phyloP scores from a whole-genome alignment of 75 land plant species.

The Ceratopteris richardii region DNA sequence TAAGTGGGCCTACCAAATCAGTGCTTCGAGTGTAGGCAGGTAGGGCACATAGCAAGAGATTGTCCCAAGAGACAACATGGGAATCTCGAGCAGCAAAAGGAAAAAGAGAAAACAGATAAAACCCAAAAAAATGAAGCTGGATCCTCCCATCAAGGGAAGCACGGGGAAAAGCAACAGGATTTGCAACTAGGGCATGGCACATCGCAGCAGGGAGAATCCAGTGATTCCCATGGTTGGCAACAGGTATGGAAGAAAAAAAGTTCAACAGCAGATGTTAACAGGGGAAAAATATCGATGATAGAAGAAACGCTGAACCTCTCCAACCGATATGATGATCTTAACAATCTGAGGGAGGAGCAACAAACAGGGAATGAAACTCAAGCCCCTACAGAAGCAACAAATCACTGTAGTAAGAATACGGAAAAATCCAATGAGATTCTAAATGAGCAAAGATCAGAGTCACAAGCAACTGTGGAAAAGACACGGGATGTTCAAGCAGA shows the following conservation, averaged over 20 bases:
- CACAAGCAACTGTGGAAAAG: not conserved
- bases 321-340: not conserved
- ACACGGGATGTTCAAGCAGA: not conserved
- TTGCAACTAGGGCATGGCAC: not conserved
- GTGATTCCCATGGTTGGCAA: not conserved
- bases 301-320: not conserved
- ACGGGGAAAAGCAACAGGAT: not conserved
- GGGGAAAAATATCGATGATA: not conserved
- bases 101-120: too few relatives aligned
- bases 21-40: too few relatives aligned
- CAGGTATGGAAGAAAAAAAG: not conserved
- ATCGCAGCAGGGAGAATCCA: not conserved
- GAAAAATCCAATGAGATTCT: not conserved
- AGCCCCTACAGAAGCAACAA: not conserved
- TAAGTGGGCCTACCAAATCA: too few relatives aligned
- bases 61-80: too few relatives aligned
- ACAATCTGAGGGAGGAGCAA: not conserved
- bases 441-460: not conserved
- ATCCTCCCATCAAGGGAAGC: too few relatives aligned
- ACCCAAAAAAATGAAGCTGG: too few relatives aligned
- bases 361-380: not conserved
- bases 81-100: too few relatives aligned
- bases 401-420: not conserved
- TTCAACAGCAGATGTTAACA: not conserved
- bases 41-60: too few relatives aligned